Evolutionary conservation across 1,284 basidiomycete genomes (phyloP).

Genomic region (Megacollybia platyphylla): DNA sequence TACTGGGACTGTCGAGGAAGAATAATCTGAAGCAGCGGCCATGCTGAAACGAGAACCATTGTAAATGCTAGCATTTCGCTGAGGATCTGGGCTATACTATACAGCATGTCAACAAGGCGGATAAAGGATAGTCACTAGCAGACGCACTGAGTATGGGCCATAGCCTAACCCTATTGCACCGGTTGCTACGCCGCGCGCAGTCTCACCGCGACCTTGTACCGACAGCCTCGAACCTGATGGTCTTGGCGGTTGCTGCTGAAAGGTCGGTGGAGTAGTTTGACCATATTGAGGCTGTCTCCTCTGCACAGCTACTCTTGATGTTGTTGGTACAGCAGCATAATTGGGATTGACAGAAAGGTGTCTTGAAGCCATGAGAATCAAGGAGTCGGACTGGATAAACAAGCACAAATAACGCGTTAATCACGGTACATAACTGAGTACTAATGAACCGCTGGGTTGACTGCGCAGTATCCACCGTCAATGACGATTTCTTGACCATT

Average conservation of each 20-base stretch:
- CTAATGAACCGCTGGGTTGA: slow-evolving; percentile 39
- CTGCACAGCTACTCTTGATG: not conserved
- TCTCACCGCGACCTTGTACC: slow-evolving; percentile 28
- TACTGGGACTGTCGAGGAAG: slow-evolving; percentile 12
- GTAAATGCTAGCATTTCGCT: slow-evolving; percentile 28
- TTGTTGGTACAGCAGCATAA: not conserved
- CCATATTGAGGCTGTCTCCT: not conserved
- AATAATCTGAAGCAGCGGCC: slow-evolving; percentile 42
- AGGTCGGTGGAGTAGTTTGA: not conserved
- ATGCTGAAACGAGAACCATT: slow-evolving; percentile 41
- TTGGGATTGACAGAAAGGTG: not conserved
- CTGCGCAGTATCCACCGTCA: slow-evolving; percentile 62
- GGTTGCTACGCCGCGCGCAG: slow-evolving; percentile 58
- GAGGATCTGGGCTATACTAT: slow-evolving; percentile 46
- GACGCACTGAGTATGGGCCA: slow-evolving; percentile 68
- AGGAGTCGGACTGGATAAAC: not conserved
- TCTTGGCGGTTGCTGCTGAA: no score
- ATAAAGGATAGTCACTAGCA: slow-evolving; percentile 4
- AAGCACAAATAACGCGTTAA: not conserved
- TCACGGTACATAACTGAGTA: not conserved
- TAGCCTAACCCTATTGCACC: slow-evolving; percentile 63
- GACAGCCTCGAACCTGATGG: no score
- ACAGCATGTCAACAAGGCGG: slow-evolving; percentile 4
- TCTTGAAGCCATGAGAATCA: not conserved
- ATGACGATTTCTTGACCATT: slow-evolving; percentile 66